Evolutionary conservation across 495 filamentous ascomycete genomes (phyloP).

Genomic region (Lophiotrema nucula): DNA sequence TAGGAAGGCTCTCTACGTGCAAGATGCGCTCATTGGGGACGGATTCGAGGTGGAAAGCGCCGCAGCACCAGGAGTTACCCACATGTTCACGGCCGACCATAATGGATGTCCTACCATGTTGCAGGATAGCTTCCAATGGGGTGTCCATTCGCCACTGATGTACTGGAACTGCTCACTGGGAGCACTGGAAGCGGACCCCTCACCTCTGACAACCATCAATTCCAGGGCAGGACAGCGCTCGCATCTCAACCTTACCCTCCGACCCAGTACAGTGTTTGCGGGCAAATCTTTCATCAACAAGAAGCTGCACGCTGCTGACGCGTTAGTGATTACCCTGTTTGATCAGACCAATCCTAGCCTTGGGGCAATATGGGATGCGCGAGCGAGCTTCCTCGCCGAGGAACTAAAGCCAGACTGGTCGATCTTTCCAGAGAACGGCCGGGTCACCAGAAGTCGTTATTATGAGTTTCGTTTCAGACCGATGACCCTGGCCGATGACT

Average conservation of each 20-base stretch:
- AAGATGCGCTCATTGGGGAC: conserved; percentile 41
- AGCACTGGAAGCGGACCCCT: conserved; percentile 53
- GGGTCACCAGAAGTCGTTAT: conserved; percentile 51
- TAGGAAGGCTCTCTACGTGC: conserved; percentile 60
- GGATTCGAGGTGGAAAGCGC: conserved; percentile 17
- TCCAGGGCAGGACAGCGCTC: conserved; percentile 52
- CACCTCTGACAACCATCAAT: conserved; percentile 66
- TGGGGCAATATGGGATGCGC: conserved; percentile 58
- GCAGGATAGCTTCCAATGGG: conserved; percentile 30
- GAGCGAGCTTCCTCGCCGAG: conserved; percentile 49
- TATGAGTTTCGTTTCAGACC: conserved; percentile 74
- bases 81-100: too few species aligned
- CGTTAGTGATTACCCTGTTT: conserved; percentile 69
- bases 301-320: conserved; percentile 63
- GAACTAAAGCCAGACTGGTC: conserved; percentile 52
- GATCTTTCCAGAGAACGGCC: conserved; percentile 58
- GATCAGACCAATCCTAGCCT: conserved; percentile 59
- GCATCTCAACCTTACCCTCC: conserved; percentile 64
- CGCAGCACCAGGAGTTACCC: neutral
- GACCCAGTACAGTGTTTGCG: conserved; percentile 72
- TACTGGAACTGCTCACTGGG: conserved; percentile 67
- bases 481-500: conserved; percentile 58
- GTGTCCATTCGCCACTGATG: conserved; percentile 69
- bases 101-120: neutral
- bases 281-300: conserved; percentile 66